Evolutionary conservation across 73 alveolate genomes (phyloP).

Genomic region (Durusdinium trenchii): DNA sequence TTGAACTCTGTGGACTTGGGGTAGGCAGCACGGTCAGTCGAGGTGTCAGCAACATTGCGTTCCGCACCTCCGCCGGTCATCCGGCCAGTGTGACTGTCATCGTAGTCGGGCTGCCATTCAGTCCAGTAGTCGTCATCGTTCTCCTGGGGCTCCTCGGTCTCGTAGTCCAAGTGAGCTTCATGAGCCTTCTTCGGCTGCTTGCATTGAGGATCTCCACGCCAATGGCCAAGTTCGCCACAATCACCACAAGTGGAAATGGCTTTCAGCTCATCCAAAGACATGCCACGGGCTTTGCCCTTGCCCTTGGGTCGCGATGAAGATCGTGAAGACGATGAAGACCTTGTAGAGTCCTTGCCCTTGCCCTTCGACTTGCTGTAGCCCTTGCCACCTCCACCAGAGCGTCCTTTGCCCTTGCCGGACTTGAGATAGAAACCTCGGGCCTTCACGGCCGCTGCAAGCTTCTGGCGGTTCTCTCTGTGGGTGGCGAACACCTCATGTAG

Average conservation of each 20-base stretch:
- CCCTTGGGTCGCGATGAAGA: no score
- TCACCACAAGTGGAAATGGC: not conserved
- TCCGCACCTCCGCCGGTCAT: no score
- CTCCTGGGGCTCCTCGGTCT: not conserved
- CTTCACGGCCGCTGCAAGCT: no score
- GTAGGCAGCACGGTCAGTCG: no score
- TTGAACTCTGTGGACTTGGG: no score
- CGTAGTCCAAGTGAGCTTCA: not conserved
- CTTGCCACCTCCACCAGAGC: not conserved
- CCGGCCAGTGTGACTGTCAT: no score
- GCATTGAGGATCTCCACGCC: not conserved
- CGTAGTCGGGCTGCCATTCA: not conserved
- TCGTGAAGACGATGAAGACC: not conserved
- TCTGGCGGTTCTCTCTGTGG: no score
- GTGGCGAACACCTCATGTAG: not conserved
- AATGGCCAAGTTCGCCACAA: not conserved
- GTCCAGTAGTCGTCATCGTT: not conserved
- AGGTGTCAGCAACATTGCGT: not conserved
- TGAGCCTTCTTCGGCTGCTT: not conserved
- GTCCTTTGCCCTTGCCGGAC: no score
- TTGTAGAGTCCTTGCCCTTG: not conserved
- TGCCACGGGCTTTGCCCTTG: not conserved
- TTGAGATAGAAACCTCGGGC: no score
- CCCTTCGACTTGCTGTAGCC: not conserved
- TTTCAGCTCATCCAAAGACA: not conserved